A percentile compares a stretch with the other conserved stretches of the same genome.
Evolutionary conservation across 148 eudicot genomes (phyloP).

Genomic region (Amaranthus hypochondriacus): DNA sequence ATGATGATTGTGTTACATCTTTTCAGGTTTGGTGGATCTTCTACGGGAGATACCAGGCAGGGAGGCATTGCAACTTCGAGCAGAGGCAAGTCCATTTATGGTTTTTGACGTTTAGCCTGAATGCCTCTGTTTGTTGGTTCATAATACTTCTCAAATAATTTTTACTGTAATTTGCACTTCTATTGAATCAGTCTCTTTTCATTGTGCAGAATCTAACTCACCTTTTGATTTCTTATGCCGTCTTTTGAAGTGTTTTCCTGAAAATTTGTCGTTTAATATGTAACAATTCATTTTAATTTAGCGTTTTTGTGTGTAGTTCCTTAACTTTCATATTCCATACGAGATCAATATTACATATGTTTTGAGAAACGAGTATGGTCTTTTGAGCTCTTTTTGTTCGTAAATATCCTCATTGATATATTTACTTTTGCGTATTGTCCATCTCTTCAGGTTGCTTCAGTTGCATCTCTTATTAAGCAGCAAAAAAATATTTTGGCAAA

Average conservation of each 20-base stretch:
- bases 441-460: conserved; percentile 66
- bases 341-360: neutral
- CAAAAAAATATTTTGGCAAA: conserved; percentile 46
- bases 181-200: neutral
- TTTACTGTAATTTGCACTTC: neutral
- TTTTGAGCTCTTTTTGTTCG: neutral
- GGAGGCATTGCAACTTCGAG: conserved; percentile 75
- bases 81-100: conserved; percentile 48
- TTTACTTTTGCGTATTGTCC: neutral
- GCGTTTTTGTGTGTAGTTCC: neutral
- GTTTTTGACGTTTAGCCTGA: neutral
- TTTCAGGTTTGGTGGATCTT: conserved; percentile 67
- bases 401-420: neutral
- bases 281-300: neutral
- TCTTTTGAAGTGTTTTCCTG: neutral
- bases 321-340: neutral
- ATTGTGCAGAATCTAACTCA: neutral
- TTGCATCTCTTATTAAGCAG: conserved; percentile 57
- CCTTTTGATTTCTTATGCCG: neutral
- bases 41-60: conserved; percentile 84
- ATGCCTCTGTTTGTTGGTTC: neutral
- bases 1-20: neutral
- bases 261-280: neutral
- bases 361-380: neutral
- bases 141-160: neutral